phyloP scores from a whole-genome alignment of 257 asterid species.

The Parsonsia alboflavescens region DNA sequence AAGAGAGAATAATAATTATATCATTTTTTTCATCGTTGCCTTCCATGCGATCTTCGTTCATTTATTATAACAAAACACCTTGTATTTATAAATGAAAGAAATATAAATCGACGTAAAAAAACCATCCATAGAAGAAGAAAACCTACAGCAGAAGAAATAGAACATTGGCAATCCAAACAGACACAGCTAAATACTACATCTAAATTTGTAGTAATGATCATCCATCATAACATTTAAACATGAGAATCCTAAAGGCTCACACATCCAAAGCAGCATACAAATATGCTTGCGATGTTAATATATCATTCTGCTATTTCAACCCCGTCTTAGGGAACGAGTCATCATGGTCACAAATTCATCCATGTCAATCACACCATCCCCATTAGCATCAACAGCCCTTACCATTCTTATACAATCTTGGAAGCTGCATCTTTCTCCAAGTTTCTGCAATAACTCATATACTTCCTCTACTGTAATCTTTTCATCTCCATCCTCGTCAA shows the following conservation, averaged over 20 bases:
- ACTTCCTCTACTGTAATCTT: conserved; percentile 67
- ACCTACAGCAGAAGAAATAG: not conserved
- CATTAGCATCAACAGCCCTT: conserved; percentile 68
- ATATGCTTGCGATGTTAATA: not conserved
- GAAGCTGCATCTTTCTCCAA: conserved; percentile 59
- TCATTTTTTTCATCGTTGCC: too few relatives aligned
- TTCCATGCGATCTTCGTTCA: too few relatives aligned
- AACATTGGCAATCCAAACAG: not conserved
- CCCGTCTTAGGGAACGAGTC: conserved; percentile 52
- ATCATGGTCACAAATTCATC: conserved; percentile 83
- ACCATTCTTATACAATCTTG: conserved; percentile 82
- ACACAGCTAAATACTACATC: not conserved
- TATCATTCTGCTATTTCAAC: not conserved
- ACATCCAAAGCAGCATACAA: not conserved
- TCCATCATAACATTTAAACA: not conserved
- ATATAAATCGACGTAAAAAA: not conserved
- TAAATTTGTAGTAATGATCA: not conserved
- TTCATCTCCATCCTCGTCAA: conserved; percentile 76
- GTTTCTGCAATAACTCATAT: conserved; percentile 47
- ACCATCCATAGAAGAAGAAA: not conserved
- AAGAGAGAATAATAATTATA: too few relatives aligned
- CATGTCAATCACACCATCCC: conserved; percentile 86
- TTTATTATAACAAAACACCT: too few relatives aligned
- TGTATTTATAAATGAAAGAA: too few relatives aligned
- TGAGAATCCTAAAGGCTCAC: not conserved